Base-by-base conservation (phyloP, 1,284 basidiomycete genomes). In the Athelia psychrophila region DNA sequence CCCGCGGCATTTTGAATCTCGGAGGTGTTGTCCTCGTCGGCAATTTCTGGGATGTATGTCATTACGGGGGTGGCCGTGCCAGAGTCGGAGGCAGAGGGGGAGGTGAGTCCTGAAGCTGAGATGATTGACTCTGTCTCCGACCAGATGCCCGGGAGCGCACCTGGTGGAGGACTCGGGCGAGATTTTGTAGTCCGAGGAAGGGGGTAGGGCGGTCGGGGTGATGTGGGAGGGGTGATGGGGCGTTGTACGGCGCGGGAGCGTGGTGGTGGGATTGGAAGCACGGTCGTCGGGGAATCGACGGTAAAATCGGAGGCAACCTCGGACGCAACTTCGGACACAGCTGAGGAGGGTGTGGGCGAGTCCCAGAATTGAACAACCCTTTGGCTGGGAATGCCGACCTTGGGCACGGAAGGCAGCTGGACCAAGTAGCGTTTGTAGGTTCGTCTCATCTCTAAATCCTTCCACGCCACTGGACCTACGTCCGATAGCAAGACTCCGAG, bases 401-500 rank as follows among this genome's bases (percentile, higher is more conserved):
- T 42, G 38, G 38, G 38, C 20, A 42, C 38, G 27, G 27, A 30
- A 22, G 38, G 38, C 20, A 42, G 20, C 20, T 22, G 6, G 38
- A n/a, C 20, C 27, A 5, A 30, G 27, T 5, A 30, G 20, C 38
- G 38, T 9, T 16, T n/a, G 20, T 42, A n/a, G n/a, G 5, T 6
- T 16, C n/a, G 6, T 16, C n/a, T n/a, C 20, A 42, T n/a, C 20
- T 6, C 38, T n/a, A 16, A 42, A 42, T 42, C 38, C 16, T 42
- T 42, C 38, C 38, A 42, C 38, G n/a, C n/a, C 9, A 42, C 76
- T 3, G 85, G 81, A 2, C 79, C 73, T 49, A 88, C 71, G 60
- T 89, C 87, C 25, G 86, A 79, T 44, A 88, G 69, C 45, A 88
- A 72, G 69, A 87, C 77, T 24, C 85, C 84, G 52, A 89, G 67